phyloP scores from a whole-genome alignment of 2,329 filamentous ascomycete genomes.

The Colletotrichum camelliae region DNA sequence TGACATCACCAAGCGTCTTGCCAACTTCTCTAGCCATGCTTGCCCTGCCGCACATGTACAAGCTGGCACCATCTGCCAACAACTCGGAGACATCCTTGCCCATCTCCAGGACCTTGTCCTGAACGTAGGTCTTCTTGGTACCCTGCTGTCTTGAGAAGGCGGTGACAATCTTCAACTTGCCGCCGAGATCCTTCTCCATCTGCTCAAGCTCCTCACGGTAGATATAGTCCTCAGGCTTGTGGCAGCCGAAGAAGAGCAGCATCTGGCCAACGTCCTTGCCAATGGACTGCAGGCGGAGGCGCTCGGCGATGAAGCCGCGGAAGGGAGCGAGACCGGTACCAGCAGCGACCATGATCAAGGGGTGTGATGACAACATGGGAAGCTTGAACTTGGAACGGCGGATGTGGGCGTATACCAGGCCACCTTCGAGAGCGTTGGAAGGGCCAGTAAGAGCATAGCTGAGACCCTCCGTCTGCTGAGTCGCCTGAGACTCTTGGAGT shows the following conservation, averaged over 20 bases:
- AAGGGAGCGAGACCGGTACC: slow-evolving; percentile 56
- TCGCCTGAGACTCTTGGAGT: not conserved
- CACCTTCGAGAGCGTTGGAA: slow-evolving; percentile 22
- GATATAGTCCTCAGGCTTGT: slow-evolving; percentile 37
- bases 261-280: slow-evolving; percentile 35
- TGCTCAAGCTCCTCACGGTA: slow-evolving; percentile 29
- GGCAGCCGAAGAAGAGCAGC: slow-evolving; percentile 47
- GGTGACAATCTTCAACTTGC: slow-evolving; percentile 30
- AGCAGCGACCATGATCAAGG: slow-evolving; percentile 55
- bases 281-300: slow-evolving; percentile 45
- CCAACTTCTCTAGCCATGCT: slow-evolving; percentile 49
- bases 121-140: slow-evolving; percentile 37
- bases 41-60: slow-evolving; percentile 48
- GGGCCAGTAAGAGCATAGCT: slow-evolving; percentile 10
- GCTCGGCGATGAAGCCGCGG: slow-evolving; percentile 38
- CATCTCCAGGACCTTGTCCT: slow-evolving; percentile 38
- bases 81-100: slow-evolving; percentile 32
- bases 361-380: slow-evolving; percentile 40
- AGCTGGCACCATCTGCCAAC: slow-evolving; percentile 36
- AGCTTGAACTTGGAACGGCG: slow-evolving; percentile 43
- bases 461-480: not conserved
- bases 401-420: slow-evolving; percentile 37
- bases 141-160: slow-evolving; percentile 34
- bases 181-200: slow-evolving; percentile 24
- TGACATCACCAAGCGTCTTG: slow-evolving; percentile 38